These are phyloP conservation scores for Setaria viridis DNA, from an alignment of 202 grass and related monocot genomes.

Conservation along the genomic window DNA sequence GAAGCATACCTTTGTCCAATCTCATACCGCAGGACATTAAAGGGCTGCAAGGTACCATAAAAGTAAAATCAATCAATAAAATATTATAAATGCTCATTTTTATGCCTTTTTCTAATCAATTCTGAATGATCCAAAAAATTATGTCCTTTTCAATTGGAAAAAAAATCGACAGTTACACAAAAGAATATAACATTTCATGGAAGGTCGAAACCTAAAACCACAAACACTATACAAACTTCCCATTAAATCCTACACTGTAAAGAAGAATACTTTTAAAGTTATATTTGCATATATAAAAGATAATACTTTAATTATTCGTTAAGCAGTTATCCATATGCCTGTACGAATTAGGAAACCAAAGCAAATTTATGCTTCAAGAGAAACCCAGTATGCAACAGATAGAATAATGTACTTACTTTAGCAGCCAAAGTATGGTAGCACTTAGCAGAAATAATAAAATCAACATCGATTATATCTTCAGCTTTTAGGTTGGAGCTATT, in stretches of 20 bases:
- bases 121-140: slow-evolving; percentile 4
- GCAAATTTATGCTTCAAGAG: background rate
- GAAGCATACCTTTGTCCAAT: slow-evolving; percentile 94
- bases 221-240: background rate
- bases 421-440: background rate
- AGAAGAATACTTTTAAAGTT: slow-evolving; percentile 14
- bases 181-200: background rate
- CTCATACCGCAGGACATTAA: slow-evolving; percentile 92
- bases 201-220: slow-evolving; percentile 23
- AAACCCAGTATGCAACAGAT: background rate
- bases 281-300: slow-evolving; percentile 20
- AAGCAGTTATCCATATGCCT: slow-evolving; percentile 20
- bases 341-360: background rate
- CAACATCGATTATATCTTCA: slow-evolving; percentile 14
- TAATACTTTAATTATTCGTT: background rate
- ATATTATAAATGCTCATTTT: background rate
- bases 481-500: background rate
- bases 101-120: slow-evolving; percentile 6
- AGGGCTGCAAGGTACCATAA: slow-evolving; percentile 61
- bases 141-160: background rate
- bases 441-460: slow-evolving; percentile 25
- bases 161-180: background rate
- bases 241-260: background rate
- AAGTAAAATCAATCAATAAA: slow-evolving; percentile 20
- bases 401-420: background rate